These are phyloP conservation scores for Mucor saturninus DNA, from an alignment of 371 early-diverging fungal species.

Conservation along the genomic window DNA sequence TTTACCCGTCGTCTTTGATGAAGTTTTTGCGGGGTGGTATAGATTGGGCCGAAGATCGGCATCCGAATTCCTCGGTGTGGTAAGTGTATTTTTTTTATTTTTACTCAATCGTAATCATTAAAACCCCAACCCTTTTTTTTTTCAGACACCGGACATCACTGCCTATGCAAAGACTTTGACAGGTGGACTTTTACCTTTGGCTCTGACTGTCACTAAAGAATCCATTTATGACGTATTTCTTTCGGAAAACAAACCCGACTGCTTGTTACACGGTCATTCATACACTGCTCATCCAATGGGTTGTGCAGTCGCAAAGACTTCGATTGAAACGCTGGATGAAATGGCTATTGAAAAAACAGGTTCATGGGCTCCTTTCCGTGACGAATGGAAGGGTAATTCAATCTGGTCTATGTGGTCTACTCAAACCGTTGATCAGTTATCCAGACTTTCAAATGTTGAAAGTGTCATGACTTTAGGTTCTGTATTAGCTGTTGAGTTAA, in stretches of 20 bases:
- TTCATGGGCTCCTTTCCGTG: constrained; percentile 39
- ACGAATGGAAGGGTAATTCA: constrained; percentile 46
- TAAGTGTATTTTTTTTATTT: constrained; percentile 36
- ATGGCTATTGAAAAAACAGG: constrained; percentile 37
- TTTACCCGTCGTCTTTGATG: constrained; percentile 83
- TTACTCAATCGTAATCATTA: constrained; percentile 2
- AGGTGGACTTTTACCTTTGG: constrained; percentile 78
- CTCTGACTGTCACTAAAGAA: constrained; percentile 72
- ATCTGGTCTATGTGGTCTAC: constrained; percentile 67
- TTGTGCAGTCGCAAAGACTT: constrained; percentile 72
- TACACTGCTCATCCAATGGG: constrained; percentile 90
- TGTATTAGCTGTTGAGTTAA: constrained; percentile 74
- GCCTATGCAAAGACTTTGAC: constrained; percentile 82
- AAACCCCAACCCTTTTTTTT: constrained; percentile 19
- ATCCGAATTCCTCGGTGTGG: constrained; percentile 69
- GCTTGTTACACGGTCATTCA: constrained; percentile 82
- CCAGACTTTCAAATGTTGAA: constrained; percentile 61
- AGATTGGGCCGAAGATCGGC: constrained; percentile 72
- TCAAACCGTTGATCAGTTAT: constrained; percentile 53
- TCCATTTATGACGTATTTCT: constrained; percentile 71
- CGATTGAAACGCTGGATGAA: constrained; percentile 58
- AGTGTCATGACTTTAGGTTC: constrained; percentile 79
- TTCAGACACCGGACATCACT: constrained; percentile 75
- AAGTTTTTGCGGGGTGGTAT: constrained; percentile 85
- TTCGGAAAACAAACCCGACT: constrained; percentile 70